Base-by-base conservation (phyloP, 192 early-diverging fungal genomes). In the Entrophospora sp. region DNA sequence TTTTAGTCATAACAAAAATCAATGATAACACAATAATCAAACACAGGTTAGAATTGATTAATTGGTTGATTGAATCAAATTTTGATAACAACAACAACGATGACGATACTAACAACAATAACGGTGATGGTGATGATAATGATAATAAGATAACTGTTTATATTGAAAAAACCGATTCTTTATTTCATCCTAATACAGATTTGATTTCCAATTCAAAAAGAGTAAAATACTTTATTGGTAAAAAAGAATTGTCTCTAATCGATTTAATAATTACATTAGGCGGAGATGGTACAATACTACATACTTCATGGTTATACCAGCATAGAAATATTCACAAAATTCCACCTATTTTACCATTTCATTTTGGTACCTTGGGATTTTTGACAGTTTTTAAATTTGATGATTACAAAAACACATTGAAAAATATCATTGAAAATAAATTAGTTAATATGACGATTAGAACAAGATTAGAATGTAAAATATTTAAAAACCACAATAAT, bases 281-380 rank as follows among this genome's bases (percentile, higher is more conserved):
- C 37, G 95, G 94, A 8, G 94, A 97, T 74, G 94, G 94, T 5
- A 97, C 94, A 0, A 91, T 96, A 4, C 77, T 96, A 8, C 96
- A 87, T 67, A 88, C 92, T 14, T 82, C 90, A 20, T 93, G 91
- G 87, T 75, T 97, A 58, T 88, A 89, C 65, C 92, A 96, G 69
- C 65, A 69, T 3, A 75, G 78, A 3, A n/a, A n/a, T n/a, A n/a
- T n/a, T n/a, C n/a, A n/a, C n/a, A n/a, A n/a, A n/a, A 87, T 95
- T 14, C 95, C 95, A 44, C 92, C 94, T 0, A 83, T 96, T 5
- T 83, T 97, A 34, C 81, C 94, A 18, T 95, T 97, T 74, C 87
- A 93, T 64, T 69, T 96, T 35, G 95, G 95, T 4, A 93, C 92
- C 13, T 72, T 97, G 37, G 94, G 95, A 14, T 97, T 97, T 53